Percentiles rank a stretch among this genome's conserved stretches.
Conservation (phyloP, 108 stramenopile species). For the Thalassiosira profunda region DNA sequence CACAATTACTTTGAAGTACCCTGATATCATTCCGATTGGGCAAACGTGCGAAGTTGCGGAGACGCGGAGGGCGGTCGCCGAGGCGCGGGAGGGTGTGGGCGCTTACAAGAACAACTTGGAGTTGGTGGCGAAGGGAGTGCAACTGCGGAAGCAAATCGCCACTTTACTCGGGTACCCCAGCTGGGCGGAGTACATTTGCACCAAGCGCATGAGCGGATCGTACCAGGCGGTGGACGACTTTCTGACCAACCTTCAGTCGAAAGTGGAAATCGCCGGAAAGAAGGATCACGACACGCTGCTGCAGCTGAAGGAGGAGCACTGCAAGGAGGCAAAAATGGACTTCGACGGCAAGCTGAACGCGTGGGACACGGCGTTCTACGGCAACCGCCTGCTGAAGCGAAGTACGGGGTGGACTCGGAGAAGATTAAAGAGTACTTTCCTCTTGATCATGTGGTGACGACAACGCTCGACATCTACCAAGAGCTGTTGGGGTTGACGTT, state of each 20-base stretch:
- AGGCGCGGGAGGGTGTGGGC: constrained; percentile 31
- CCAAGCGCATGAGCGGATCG: constrained; percentile 53
- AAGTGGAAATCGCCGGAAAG: constrained; percentile 20
- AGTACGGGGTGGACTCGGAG: constrained; percentile 54
- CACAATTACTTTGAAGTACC: constrained; percentile 53
- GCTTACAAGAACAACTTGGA: constrained; percentile 56
- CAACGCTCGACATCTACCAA: constrained; percentile 52
- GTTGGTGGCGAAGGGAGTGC: constrained; percentile 42
- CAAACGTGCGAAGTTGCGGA: constrained; percentile 41
- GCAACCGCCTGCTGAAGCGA: constrained; percentile 28
- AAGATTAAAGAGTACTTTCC: constrained; percentile 47
- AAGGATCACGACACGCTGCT: constrained; percentile 31
- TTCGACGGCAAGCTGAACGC: constrained; percentile 49
- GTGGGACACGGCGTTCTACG: constrained; percentile 49
- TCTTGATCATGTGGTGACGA: constrained; percentile 48
- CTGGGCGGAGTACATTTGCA: constrained; percentile 47
- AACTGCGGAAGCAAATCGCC: constrained; percentile 43
- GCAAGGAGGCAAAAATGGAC: constrained; percentile 23
- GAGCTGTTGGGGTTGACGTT: constrained; percentile 52
- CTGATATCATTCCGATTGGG: constrained; percentile 56
- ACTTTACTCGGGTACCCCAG: constrained; percentile 41
- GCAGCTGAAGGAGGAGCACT: constrained; percentile 34
- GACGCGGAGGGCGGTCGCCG: constrained; percentile 28
- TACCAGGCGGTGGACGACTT: constrained; percentile 46
- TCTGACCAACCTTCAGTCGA: constrained; percentile 24